phyloP scores from a whole-genome alignment of 208 protist genomes.

The Sergeia podlipaevii region DNA sequence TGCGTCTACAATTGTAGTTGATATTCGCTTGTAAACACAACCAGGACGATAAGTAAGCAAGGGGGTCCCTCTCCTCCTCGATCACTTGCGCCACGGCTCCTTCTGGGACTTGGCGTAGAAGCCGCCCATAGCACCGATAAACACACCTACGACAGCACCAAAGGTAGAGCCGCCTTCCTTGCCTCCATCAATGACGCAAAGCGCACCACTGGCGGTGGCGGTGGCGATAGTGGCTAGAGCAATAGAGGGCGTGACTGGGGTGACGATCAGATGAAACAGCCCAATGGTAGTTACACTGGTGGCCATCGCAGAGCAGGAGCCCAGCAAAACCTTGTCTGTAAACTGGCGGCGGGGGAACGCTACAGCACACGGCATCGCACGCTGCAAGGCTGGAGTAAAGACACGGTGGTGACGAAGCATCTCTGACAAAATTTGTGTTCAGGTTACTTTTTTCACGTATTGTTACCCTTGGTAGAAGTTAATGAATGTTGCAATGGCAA shows the following conservation, averaged over 20 bases:
- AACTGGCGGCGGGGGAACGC: conserved; percentile 21
- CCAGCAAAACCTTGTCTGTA: conserved; percentile 83
- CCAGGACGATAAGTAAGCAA: no score
- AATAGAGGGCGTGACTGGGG: conserved; percentile 56
- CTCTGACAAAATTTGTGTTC: no score
- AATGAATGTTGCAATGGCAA: no score
- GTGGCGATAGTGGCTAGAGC: conserved; percentile 57
- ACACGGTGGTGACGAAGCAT: no score
- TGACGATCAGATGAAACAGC: conserved; percentile 86
- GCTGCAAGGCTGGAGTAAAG: no score
- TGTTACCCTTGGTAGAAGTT: no score
- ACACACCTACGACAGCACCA: conserved; percentile 73
- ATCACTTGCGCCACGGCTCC: conserved; percentile 87
- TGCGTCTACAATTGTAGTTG: no score
- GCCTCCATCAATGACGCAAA: conserved; percentile 75
- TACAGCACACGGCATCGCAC: background rate
- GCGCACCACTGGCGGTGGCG: conserved; percentile 56
- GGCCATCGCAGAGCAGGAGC: conserved; percentile 42
- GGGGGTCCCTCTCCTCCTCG: no score
- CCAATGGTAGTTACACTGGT: conserved; percentile 64
- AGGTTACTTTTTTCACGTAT: no score
- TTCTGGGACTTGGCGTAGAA: conserved; percentile 86
- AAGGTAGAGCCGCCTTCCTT: conserved; percentile 62
- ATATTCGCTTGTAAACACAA: no score
- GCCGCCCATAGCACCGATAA: conserved; percentile 78